These are phyloP conservation scores for Aristolochia californica DNA, from an alignment of 164 flowering plant genomes.

Conservation along the genomic window DNA sequence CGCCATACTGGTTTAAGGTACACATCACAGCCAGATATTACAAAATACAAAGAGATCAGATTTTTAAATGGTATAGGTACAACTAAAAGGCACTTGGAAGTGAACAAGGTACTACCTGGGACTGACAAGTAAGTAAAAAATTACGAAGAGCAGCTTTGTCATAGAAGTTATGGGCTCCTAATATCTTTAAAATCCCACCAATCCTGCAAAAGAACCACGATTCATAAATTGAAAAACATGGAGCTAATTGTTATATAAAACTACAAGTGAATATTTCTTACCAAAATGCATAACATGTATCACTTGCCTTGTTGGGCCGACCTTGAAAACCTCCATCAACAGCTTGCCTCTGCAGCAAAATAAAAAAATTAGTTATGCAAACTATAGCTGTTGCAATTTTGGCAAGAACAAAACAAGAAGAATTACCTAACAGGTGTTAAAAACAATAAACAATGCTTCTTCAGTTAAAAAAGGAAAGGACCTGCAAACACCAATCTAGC, in stretches of 20 bases:
- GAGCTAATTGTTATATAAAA: not conserved
- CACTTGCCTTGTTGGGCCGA: constrained; percentile 74
- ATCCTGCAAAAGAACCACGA: constrained; percentile 35
- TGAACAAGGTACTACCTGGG: constrained; percentile 33
- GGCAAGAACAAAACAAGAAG: not conserved
- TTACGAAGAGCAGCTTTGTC: constrained; percentile 41
- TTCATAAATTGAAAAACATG: not conserved
- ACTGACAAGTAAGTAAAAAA: constrained; percentile 68
- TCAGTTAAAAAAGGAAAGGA: constrained; percentile 11
- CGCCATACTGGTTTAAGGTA: constrained; percentile 59
- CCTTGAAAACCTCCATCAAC: constrained; percentile 94
- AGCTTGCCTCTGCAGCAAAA: constrained; percentile 59
- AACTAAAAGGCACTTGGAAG: constrained; percentile 5
- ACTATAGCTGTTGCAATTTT: not conserved
- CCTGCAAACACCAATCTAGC: constrained; percentile 87
- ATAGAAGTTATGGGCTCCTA: constrained; percentile 55
- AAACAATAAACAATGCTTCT: not conserved
- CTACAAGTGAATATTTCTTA: constrained; percentile 16
- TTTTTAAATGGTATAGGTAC: not conserved
- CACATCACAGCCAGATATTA: constrained; percentile 1
- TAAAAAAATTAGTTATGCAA: not conserved
- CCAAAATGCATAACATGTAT: constrained; percentile 98
- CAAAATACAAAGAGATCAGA: not conserved
- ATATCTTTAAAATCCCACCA: constrained; percentile 61
- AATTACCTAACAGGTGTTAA: not conserved